Evolutionary conservation across 805 yeast genomes (phyloP).

Genomic region (Wickerhamomyces tratensis): DNA sequence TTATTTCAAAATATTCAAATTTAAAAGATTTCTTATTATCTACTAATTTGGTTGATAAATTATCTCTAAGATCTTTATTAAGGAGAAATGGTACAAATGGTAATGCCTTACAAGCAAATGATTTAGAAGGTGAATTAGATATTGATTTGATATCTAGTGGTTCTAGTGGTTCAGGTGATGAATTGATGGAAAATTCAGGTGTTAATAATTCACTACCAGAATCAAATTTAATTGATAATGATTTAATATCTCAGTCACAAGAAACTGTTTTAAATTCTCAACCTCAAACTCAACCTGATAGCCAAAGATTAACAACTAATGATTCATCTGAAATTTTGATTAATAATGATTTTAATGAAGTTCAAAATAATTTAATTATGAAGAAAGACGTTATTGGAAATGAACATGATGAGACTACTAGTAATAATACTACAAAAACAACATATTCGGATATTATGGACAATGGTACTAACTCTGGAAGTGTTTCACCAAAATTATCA

Average conservation of each 20-base stretch:
- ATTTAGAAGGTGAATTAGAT: slow-evolving; percentile 20
- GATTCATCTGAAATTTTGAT: background rate
- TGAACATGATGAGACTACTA: background rate
- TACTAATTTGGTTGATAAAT: slow-evolving; percentile 63
- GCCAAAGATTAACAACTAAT: slow-evolving; percentile 2
- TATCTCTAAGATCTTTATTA: slow-evolving; percentile 40
- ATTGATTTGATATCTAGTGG: slow-evolving; percentile 6
- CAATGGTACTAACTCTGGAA: too few species aligned
- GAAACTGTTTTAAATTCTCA: background rate
- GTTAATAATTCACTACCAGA: slow-evolving; percentile 26
- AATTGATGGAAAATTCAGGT: slow-evolving; percentile 15
- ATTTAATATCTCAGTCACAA: background rate
- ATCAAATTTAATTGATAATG: slow-evolving; percentile 32
- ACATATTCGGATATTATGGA: too few species aligned
- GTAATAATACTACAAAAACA: background rate
- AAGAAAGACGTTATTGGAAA: too few species aligned
- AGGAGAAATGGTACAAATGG: slow-evolving; percentile 4
- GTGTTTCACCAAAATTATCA: too few species aligned
- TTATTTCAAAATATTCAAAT: slow-evolving; percentile 83
- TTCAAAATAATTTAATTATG: too few species aligned
- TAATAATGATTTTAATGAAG: background rate
- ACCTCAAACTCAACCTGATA: slow-evolving; percentile 3
- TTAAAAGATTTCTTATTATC: slow-evolving; percentile 66
- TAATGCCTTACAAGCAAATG: slow-evolving; percentile 11
- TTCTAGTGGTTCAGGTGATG: slow-evolving; percentile 5